phyloP scores from a whole-genome alignment of 2,329 filamentous ascomycete species.

The Neonectria hederae region DNA sequence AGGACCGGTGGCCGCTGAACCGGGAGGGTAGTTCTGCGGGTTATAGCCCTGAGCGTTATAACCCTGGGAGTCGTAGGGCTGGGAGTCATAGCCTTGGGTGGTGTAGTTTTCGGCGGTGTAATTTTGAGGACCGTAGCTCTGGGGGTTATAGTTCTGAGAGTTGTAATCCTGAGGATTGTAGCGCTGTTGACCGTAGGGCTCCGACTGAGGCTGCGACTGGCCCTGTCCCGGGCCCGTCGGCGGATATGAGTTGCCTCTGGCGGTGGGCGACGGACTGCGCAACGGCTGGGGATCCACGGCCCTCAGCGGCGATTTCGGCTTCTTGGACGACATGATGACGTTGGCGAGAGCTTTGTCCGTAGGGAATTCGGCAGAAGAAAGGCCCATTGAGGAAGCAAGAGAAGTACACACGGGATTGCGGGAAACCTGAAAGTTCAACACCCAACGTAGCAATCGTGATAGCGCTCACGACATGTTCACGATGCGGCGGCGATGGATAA shows the following conservation, averaged over 20 bases:
- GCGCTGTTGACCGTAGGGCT: conserved; percentile 29
- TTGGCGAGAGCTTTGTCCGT: conserved; percentile 7
- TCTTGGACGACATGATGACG: conserved; percentile 19
- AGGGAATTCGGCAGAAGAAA: background rate
- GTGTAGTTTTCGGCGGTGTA: conserved; percentile 17
- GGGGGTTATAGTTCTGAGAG: conserved; percentile 29
- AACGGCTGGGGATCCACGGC: conserved; percentile 43
- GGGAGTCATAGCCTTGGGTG: conserved; percentile 8
- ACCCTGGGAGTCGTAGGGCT: conserved; percentile 9
- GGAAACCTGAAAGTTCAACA: background rate
- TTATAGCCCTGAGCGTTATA: conserved; percentile 30
- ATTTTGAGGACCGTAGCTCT: conserved; percentile 23
- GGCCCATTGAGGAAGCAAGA: background rate
- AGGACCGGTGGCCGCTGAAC: conserved; percentile 5
- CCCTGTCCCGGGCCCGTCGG: conserved; percentile 18
- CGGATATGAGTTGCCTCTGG: conserved; percentile 24
- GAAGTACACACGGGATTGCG: background rate
- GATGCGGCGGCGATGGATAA: conserved; percentile 26
- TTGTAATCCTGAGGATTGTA: conserved; percentile 31
- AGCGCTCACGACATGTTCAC: conserved; percentile 21
- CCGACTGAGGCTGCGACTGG: conserved; percentile 18
- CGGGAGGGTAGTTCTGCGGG: conserved; percentile 38
- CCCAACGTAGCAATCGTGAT: conserved; percentile 16
- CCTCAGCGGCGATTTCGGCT: conserved; percentile 36
- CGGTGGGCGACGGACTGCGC: conserved; percentile 37